Base-by-base conservation (phyloP, 208 protist genomes). In the Crithidia fasciculata region DNA sequence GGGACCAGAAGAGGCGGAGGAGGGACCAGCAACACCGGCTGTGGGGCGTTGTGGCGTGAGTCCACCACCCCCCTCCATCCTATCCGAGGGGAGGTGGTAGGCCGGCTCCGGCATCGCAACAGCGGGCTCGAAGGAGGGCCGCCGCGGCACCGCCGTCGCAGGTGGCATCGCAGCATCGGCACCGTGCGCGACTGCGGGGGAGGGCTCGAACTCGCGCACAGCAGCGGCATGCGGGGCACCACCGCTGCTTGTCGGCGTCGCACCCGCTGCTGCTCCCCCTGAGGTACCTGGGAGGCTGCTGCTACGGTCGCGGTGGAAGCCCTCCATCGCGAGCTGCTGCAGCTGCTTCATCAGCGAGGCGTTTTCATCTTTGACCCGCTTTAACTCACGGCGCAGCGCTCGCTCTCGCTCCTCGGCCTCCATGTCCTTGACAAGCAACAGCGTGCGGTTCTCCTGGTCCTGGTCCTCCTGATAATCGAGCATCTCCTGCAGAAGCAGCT, bases 391-490 rank as follows among this genome's bases (percentile, higher is more conserved):
- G 7, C 49, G 49, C 64, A 90, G 74, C 41, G 44, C 47, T 19
- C 85, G 77, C 63, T 85, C 77, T 49, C 53, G 61, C 40, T 95
- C 90, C 52, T 93, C 85, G 13, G 57, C 43, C 69, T 88, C 71
- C 44, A 92, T 84, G 47, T 89, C 74, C 54, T 88, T 76, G 69
- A 93, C 84, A 39, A 84, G 52, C 36, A 95, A 61, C 57, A 72
- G 43, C 19, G 87, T 92, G 40, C 68, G 61, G 60, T 79, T 82
- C 45, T 92, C 84, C 40, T 89, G 69, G 6, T 88, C 83, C 36
- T 67, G 63, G 2, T 81, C 74, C 55, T 95, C 87, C 79, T 95
- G 90, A 41, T 88, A 88, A 74, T 95, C 87, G 0, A 92, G 75
- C 76, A 93, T 88, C 66, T 88, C 78, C 60, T 87, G 74, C 68